Conservation (phyloP, 192 early-diverging fungal genomes). For the Dimargaris verticillata region DNA sequence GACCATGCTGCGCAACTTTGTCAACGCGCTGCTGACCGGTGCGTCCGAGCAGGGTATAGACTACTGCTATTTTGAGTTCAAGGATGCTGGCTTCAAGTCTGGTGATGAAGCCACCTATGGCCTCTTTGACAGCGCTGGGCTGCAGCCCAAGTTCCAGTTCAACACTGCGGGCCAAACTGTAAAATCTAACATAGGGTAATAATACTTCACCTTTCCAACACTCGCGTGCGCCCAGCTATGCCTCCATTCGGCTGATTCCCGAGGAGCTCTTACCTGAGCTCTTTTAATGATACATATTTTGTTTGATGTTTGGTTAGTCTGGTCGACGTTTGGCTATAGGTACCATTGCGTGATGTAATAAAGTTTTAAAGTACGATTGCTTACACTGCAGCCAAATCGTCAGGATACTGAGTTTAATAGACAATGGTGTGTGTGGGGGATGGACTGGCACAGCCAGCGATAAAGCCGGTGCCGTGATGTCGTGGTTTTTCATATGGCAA, state of each 20-base stretch:
- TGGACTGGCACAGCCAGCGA: too few relatives aligned
- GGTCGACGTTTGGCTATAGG: too few relatives aligned
- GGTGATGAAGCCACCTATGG: background rate
- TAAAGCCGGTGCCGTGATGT: too few relatives aligned
- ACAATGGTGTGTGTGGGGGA: too few relatives aligned
- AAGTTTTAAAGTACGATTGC: too few relatives aligned
- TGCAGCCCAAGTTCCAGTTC: background rate
- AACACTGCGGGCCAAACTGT: background rate
- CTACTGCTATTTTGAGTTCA: conserved; percentile 8
- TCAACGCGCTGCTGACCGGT: background rate
- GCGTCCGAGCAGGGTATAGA: background rate
- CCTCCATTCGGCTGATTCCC: background rate
- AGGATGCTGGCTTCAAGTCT: conserved; percentile 1
- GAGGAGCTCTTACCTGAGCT: background rate
- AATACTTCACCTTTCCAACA: background rate
- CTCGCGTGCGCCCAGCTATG: background rate
- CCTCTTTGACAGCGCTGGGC: background rate
- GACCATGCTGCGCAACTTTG: background rate
- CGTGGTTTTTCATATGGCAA: too few relatives aligned
- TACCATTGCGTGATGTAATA: too few relatives aligned
- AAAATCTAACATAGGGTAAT: too few relatives aligned
- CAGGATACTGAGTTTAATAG: too few relatives aligned
- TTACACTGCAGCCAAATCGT: too few relatives aligned
- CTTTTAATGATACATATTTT: too few relatives aligned
- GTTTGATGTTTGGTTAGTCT: too few relatives aligned